A percentile compares a stretch with the other conserved stretches of the same genome.
Evolutionary conservation across 805 yeast species (phyloP).

Genomic region (Candida jianshihensis): DNA sequence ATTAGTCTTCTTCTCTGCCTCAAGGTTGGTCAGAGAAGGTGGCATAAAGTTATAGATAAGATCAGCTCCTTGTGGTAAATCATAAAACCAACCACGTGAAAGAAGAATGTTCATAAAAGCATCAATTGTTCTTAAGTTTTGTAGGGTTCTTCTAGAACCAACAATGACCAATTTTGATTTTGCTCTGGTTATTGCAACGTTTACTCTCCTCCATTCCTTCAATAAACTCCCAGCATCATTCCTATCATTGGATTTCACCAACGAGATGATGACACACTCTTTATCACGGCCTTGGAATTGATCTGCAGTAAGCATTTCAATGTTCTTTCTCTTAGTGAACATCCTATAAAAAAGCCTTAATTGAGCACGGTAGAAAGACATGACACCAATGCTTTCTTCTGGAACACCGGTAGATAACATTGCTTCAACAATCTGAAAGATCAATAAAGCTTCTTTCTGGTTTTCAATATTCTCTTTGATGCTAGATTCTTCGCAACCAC

Average conservation of each 20-base stretch:
- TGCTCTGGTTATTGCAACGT: constrained; percentile 93
- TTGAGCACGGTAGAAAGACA: constrained; percentile 87
- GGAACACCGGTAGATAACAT: constrained; percentile 54
- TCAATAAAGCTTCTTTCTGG: constrained; percentile 60
- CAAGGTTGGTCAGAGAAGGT: constrained; percentile 1
- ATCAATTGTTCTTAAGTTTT: constrained; percentile 42
- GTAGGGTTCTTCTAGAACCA: constrained; percentile 67
- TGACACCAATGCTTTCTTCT: constrained; percentile 64
- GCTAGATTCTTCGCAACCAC: constrained; percentile 43
- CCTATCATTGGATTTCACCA: constrained; percentile 74
- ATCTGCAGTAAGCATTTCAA: constrained; percentile 90
- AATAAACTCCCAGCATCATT: constrained; percentile 68
- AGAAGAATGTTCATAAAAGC: constrained; percentile 55
- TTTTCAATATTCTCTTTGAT: constrained; percentile 69
- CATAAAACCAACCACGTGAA: constrained; percentile 55
- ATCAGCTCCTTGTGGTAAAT: constrained; percentile 35
- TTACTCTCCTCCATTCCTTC: constrained; percentile 85
- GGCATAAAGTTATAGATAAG: constrained; percentile 3
- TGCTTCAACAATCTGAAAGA: constrained; percentile 54
- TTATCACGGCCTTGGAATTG: constrained; percentile 95
- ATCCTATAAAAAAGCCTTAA: constrained; percentile 37
- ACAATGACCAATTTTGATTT: constrained; percentile 73
- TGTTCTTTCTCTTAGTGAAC: constrained; percentile 27
- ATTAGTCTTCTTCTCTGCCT: constrained; percentile 3
- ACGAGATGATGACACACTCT: constrained; percentile 80